phyloP scores from a whole-genome alignment of 108 stramenopile species.

The Fragilariopsis cylindrus region DNA sequence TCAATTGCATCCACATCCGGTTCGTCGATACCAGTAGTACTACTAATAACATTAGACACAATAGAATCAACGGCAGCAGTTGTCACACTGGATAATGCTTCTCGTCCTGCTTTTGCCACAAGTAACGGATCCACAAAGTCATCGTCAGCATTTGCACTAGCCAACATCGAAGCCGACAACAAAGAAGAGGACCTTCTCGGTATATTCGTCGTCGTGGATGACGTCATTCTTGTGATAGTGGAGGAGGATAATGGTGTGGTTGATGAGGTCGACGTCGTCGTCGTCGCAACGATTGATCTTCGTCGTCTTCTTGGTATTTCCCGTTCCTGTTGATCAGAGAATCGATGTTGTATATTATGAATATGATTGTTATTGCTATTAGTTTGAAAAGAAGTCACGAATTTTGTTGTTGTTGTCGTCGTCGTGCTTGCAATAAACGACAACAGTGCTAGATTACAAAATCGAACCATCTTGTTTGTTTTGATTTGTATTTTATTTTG shows the following conservation, averaged over 20 bases:
- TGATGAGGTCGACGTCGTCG: not conserved
- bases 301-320: not conserved
- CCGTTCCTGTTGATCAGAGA: not conserved
- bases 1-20: conserved; percentile 47
- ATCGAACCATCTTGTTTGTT: conserved; percentile 10
- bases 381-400: not conserved
- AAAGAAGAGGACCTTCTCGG: too few species aligned
- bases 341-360: not conserved
- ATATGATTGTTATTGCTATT: not conserved
- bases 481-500: not conserved
- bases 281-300: not conserved
- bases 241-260: too few species aligned
- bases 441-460: conserved; percentile 2
- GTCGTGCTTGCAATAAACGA: not conserved
- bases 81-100: conserved; percentile 12
- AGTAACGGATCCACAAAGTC: not conserved
- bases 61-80: conserved; percentile 28
- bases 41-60: conserved; percentile 10
- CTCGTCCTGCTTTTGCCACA: not conserved
- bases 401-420: not conserved
- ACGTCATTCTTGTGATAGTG: too few species aligned
- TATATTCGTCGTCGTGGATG: too few species aligned
- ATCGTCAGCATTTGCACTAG: not conserved
- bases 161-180: not conserved
- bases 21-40: conserved; percentile 20